Percentiles rank a stretch among this genome's conserved stretches.
Conservation (phyloP, 805 yeast genomes). For the Middelhovenomyces tepae region DNA sequence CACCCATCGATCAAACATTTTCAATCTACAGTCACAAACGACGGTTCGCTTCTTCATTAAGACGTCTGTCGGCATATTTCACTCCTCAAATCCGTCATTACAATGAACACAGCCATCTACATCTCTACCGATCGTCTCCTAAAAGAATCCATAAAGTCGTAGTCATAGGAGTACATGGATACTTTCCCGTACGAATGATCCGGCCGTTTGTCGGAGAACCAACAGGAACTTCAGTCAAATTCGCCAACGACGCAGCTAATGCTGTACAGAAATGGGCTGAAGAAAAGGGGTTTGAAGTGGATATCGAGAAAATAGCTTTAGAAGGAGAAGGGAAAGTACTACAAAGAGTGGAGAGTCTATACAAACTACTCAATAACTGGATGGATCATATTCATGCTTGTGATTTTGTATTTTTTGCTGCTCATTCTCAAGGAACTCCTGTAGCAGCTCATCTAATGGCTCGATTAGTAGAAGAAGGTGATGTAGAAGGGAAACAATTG, state of each 20-base stretch:
- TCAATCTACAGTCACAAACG: no score
- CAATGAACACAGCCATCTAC: no score
- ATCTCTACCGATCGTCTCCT: constrained; percentile 18
- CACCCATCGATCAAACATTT: no score
- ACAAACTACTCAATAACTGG: constrained; percentile 64
- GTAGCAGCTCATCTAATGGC: constrained; percentile 79
- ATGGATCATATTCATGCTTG: constrained; percentile 45
- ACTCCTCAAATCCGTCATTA: no score
- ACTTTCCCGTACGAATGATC: constrained; percentile 80
- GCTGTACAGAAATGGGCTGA: constrained; percentile 63
- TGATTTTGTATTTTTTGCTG: constrained; percentile 83
- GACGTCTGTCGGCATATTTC: no score
- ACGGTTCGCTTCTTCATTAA: no score
- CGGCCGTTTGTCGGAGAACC: constrained; percentile 90
- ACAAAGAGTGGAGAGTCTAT: constrained; percentile 76
- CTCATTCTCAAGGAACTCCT: constrained; percentile 95
- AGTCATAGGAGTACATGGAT: constrained; percentile 92
- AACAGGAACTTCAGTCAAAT: constrained; percentile 87
- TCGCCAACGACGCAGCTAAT: constrained; percentile 82
- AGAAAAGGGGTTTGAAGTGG: constrained; percentile 31
- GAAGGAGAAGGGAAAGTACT: constrained; percentile 90
- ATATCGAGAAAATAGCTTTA: constrained; percentile 82
- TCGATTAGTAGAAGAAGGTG: constrained; percentile 54
- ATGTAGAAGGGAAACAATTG: constrained; percentile 36
- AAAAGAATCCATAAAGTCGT: constrained; percentile 45